Evolutionary conservation across 495 filamentous ascomycete species (phyloP), one percentile per base, ranked within the genome.

Genomic region (Corynascus novoguineensis): DNA sequence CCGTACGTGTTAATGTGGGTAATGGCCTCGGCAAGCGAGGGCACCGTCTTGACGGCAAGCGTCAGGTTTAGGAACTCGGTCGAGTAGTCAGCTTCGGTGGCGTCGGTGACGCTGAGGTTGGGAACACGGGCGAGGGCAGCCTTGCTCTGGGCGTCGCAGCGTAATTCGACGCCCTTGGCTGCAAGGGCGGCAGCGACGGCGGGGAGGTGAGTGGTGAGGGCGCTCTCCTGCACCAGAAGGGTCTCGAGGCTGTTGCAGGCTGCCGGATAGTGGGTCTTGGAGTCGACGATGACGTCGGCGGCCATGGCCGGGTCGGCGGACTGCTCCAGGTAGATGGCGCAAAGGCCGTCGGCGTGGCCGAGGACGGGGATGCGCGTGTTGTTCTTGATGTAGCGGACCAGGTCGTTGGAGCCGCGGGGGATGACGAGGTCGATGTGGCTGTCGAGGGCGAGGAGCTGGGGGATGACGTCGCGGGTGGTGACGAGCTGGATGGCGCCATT

Each of bases 241-340:
- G 90, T 92, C 70, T 99, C 93, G 29, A 96, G 72, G 25, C 85
- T 81, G 71, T 99, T 99, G 78, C 93, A 99, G 17, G 92, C 93
- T n/a, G 93, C 95, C 7, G 92, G 88, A 69, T 99, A 99, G 69
- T 85, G 83, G 7, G 86, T 87, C 71, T 99, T 99, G 21, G 92
- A 86, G 71, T 99, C 95, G 59, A 96, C 74, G 17, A 97, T 76
- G 21, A 97, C 86, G 53, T 85, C 86, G 12, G 83, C 79, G 25
- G 89, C 87, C 65, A 85, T 85, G 24, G 81, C 73, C 21, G 74
- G 71, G 60, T 92, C 85, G 25, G 89, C 92, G 44, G 92, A 88
- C 12, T 79, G 71, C 62, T 92, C 87, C 31, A 99, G 81, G 72
- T 96, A 99, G 55, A 92, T 85, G 55, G 83, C 83, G 76, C 93